Conservation (phyloP, 1,139 yeast genomes). For the Geotrichum restrictum region DNA sequence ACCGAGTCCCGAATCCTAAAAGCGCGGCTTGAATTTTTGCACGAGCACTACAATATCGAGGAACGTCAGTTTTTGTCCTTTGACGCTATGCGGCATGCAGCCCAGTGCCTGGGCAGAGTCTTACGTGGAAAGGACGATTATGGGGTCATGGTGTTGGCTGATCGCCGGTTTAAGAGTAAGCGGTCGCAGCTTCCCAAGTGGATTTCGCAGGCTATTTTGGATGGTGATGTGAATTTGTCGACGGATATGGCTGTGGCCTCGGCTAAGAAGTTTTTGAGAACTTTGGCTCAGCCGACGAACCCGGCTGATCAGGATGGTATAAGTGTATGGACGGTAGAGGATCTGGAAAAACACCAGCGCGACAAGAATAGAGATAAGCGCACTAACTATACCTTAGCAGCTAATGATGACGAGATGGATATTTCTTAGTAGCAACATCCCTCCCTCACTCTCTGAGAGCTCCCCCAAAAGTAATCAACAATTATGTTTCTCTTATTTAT, state of each 20-base stretch:
- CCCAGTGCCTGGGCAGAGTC: slow-evolving; percentile 96
- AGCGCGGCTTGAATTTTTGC: slow-evolving; percentile 85
- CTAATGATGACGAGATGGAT: slow-evolving; percentile 8
- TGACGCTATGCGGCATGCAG: slow-evolving; percentile 99
- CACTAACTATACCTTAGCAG: slow-evolving; percentile 7
- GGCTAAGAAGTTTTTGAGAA: slow-evolving; percentile 85
- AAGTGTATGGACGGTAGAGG: slow-evolving; percentile 83
- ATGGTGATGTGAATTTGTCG: slow-evolving; percentile 85
- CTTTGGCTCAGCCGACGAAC: slow-evolving; percentile 91
- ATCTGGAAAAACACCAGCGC: slow-evolving; percentile 58
- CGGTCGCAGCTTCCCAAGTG: slow-evolving; percentile 89
- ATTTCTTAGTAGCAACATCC: too few relatives aligned
- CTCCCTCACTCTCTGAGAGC: too few relatives aligned
- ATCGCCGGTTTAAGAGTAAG: slow-evolving; percentile 82
- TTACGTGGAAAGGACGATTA: slow-evolving; percentile 96
- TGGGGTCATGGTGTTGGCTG: slow-evolving; percentile 97
- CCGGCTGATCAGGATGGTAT: slow-evolving; percentile 92
- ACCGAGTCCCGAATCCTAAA: slow-evolving; percentile 94
- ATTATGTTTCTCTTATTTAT: too few relatives aligned
- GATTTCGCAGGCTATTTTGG: slow-evolving; percentile 90
- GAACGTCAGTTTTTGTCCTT: slow-evolving; percentile 93
- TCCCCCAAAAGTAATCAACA: too few relatives aligned
- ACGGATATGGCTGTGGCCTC: slow-evolving; percentile 97
- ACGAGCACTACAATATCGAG: slow-evolving; percentile 87
- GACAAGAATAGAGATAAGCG: slow-evolving; percentile 12